Conservation (phyloP, 2,329 filamentous ascomycete species). For the Diaporthe capsici region DNA sequence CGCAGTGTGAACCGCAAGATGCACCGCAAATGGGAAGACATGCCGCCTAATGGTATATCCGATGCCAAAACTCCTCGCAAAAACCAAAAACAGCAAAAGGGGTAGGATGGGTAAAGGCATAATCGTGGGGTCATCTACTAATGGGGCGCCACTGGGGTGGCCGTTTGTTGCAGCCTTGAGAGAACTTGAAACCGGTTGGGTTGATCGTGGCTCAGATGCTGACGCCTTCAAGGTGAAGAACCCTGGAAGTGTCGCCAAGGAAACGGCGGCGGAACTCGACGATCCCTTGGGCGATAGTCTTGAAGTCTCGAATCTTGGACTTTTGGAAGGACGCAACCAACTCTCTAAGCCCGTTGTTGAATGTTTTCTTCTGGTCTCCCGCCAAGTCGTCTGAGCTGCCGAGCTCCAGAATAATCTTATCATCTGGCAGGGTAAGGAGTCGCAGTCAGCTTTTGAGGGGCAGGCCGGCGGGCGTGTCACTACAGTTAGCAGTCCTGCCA, state of each 20-base stretch:
- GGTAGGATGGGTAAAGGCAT: constrained; percentile 26
- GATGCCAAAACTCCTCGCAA: constrained; percentile 29
- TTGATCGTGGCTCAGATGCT: constrained; percentile 42
- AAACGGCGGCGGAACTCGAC: constrained; percentile 77
- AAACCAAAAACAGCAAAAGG: constrained; percentile 33
- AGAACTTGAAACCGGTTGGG: neutral
- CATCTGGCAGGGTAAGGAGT: constrained; percentile 67
- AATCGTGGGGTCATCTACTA: constrained; percentile 37
- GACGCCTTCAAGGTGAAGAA: constrained; percentile 70
- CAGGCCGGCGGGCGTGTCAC: constrained; percentile 45
- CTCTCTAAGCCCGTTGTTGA: constrained; percentile 73
- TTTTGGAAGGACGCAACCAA: constrained; percentile 72
- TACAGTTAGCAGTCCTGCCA: constrained; percentile 43
- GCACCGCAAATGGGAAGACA: constrained; percentile 6
- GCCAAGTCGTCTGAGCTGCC: constrained; percentile 76
- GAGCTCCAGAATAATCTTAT: constrained; percentile 80
- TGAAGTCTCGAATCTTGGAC: constrained; percentile 75
- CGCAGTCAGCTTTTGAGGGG: constrained; percentile 65
- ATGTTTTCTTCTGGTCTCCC: constrained; percentile 72
- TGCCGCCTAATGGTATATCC: constrained; percentile 26
- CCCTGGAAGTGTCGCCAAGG: constrained; percentile 73
- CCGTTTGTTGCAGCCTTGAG: neutral
- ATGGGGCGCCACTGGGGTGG: constrained; percentile 23
- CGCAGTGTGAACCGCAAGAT: neutral
- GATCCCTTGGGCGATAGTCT: constrained; percentile 76